Base-by-base conservation (phyloP, 2,329 filamentous ascomycete species). In the Diaporthe capsici region DNA sequence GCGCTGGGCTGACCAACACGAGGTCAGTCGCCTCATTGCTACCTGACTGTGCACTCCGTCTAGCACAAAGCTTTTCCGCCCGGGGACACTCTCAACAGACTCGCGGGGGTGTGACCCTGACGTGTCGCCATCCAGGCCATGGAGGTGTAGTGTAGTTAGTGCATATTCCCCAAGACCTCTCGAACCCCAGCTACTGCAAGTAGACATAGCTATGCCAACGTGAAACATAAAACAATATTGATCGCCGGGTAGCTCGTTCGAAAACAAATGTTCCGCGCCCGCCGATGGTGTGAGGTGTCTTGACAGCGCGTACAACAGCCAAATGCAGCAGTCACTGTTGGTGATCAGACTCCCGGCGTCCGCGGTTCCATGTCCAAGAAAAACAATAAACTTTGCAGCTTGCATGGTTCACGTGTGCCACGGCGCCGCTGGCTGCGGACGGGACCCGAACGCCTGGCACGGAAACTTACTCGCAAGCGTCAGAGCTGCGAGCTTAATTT, bases 391-490 rank as follows among this genome's bases (percentile, higher is more conserved):
- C 47, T 68, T 68, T 53, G 22, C 13, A 25, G 22, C 17, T 25
- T 39, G 22, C 65, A 68, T 68, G 65, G 65, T 53, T 68, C 63
- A 12, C 12, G 2, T 53, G 31, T 6, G 3, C 83, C 7, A 83
- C 9, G 15, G 25, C 15, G 39, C 6, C 25, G 42, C 34, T 2
- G 25, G 13, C 34, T 9, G 47, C 31, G 53, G 47, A 53, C 22
- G n/a, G 28, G 47, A 53, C 65, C 65, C 65, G 65, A 53, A 53
- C 47, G 47, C n/a, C 65, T 25, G 65, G 65, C 65, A 53, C 65
- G 22, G 31, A 53, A 10, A 68, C 65, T 68, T 68, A 68, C 65
- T 68, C 65, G 65, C 65, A 68, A 15, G 47, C 34, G 65, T 68
- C 65, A 68, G 47, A 53, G 65, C 65, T 39, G 22, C 31, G 65